These are phyloP conservation scores for Colletotrichum tamarilloi DNA, from an alignment of 2,329 filamentous ascomycete genomes.

Conservation along the genomic window DNA sequence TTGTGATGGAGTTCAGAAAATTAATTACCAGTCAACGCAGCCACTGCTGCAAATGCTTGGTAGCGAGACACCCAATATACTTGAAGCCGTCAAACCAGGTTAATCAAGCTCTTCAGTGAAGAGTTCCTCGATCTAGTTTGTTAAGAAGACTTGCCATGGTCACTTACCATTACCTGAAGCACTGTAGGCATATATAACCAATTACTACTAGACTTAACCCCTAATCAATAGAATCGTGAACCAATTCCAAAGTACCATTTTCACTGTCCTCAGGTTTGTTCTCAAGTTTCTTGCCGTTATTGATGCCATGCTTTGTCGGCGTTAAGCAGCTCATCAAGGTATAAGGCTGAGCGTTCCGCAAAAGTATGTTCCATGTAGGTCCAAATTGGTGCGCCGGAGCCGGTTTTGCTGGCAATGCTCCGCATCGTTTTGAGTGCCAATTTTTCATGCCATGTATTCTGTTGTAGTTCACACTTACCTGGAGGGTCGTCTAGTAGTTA, in stretches of 20 bases:
- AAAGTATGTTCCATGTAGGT: not conserved
- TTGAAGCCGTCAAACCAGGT: not conserved
- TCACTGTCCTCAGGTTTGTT: not conserved
- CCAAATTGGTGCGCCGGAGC: not conserved
- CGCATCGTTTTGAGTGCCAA: no score
- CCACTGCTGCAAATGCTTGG: no score
- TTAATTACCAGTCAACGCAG: no score
- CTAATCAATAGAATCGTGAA: not conserved
- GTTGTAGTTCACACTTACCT: no score
- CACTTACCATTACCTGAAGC: not conserved
- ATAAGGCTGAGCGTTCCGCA: not conserved
- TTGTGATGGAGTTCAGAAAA: no score
- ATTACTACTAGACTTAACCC: not conserved
- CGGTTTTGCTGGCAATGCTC: not conserved
- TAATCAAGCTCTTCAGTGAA: not conserved
- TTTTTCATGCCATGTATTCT: no score
- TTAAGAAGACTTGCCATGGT: not conserved
- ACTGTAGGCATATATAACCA: no score
- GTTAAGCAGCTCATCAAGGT: not conserved
- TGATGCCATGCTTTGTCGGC: not conserved
- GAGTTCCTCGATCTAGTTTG: not conserved
- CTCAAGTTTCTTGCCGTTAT: not conserved
- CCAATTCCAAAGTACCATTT: not conserved
- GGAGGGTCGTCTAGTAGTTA: no score
- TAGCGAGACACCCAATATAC: not conserved